Percentiles rank a stretch among this genome's conserved stretches.
These are phyloP conservation scores for Yamadazyma scolyti DNA, from an alignment of 805 yeast genomes.

Conservation along the genomic window DNA sequence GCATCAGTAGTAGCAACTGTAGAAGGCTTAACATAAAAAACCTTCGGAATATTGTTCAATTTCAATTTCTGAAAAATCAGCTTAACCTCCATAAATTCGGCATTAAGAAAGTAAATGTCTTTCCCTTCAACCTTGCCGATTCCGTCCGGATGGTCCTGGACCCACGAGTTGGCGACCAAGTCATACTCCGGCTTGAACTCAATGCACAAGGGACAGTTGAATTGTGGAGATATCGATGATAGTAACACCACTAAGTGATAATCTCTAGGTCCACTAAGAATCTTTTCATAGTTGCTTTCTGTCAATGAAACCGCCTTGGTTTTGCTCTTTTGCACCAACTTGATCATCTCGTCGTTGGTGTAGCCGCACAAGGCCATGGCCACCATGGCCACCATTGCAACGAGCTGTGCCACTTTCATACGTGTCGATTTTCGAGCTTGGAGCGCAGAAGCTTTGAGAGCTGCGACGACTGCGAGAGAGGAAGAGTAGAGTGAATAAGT, in stretches of 20 bases:
- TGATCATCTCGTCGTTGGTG: slow-evolving; percentile 19
- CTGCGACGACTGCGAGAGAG: too few relatives aligned
- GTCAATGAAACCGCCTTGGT: slow-evolving; percentile 34
- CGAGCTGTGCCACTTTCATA: slow-evolving; percentile 1
- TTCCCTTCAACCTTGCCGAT: slow-evolving; percentile 17
- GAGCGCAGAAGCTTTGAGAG: too few relatives aligned
- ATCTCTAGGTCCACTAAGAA: slow-evolving; percentile 65
- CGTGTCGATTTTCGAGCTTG: too few relatives aligned
- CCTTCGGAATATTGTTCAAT: slow-evolving; percentile 74
- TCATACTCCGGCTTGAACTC: slow-evolving; percentile 65
- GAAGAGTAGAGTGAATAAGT: too few relatives aligned
- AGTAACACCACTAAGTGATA: slow-evolving; percentile 61
- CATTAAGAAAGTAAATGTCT: slow-evolving; percentile 62
- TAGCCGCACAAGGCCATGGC: slow-evolving; percentile 12
- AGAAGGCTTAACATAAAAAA: slow-evolving; percentile 59
- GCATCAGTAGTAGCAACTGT: slow-evolving; percentile 26
- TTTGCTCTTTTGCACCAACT: slow-evolving; percentile 13
- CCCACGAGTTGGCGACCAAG: slow-evolving; percentile 55
- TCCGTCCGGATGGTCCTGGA: slow-evolving; percentile 50
- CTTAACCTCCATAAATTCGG: slow-evolving; percentile 65
- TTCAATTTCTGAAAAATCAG: slow-evolving; percentile 49
- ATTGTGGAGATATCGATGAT: slow-evolving; percentile 69
- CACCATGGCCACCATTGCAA: slow-evolving; percentile 2
- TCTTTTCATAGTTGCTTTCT: slow-evolving; percentile 55
- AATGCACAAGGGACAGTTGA: slow-evolving; percentile 75